Evolutionary conservation across 495 filamentous ascomycete genomes (phyloP), one percentile per base, ranked within the genome.

Genomic region (Annulohypoxylon stygium): DNA sequence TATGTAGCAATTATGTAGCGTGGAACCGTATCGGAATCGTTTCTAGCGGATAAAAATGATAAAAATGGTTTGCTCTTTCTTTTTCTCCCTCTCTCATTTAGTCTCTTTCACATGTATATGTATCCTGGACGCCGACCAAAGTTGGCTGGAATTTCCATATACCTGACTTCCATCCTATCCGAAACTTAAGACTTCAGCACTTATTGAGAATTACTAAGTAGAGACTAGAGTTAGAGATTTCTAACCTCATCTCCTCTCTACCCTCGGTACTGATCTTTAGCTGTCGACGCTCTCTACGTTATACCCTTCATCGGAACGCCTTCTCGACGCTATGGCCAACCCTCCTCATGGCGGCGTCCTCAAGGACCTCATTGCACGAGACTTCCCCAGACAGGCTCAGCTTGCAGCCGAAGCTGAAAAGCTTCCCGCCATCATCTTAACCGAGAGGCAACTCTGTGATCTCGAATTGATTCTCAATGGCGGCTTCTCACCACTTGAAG

Each of bases 401-500:
- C 90, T 99, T 60, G 85, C 84, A 8, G 88, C 86, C 26, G 96
- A 99, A 83, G 94, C 95, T 9, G 95, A 97, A 84, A 91, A 80
- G 9, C 88, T 98, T 48, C 93, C 93, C 36, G 93, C 96, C 14
- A 88, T 99, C 74, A 83, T 92, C 51, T 88, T 99, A 75, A 90
- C 88, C 39, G 96, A 99, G 88, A 89, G 96, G 69, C 96, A 99
- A 83, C 89, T 99, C 20, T 99, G 96, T 83, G 96, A 99, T 86
- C 88, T 99, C 73, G 96, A 99, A 81, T 80, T 99, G 85, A 92
- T 99, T 71, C 89, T 98, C 83, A 97, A 90, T 83, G 96, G 96
- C 76, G 96, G 97, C 61, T 99, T 99, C 84, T 97, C 93, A 72
- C 96, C 96, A 57, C 88, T 99, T 20, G 97, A 98, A 88, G 97